Evolutionary conservation across 192 early-diverging fungal species (phyloP).

Genomic region (Phlyctochytrium arcticum): DNA sequence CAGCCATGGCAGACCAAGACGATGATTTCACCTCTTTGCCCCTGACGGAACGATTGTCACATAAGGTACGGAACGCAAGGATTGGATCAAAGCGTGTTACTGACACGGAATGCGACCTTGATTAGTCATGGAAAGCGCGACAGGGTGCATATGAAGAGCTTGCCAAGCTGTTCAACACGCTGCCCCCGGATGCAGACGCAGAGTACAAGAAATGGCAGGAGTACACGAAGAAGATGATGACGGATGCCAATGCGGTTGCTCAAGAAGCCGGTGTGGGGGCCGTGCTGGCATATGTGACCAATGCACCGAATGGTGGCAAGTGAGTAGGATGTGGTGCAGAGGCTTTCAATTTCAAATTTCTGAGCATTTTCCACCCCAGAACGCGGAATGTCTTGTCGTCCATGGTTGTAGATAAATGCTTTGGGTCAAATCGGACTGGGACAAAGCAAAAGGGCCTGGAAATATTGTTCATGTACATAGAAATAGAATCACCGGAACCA

Average conservation of each 20-base stretch:
- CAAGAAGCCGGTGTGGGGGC: constrained; percentile 80
- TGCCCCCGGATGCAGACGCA: constrained; percentile 55
- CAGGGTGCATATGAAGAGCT: constrained; percentile 79
- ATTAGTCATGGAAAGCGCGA: constrained; percentile 93
- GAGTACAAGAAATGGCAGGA: constrained; percentile 70
- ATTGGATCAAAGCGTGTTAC: neutral
- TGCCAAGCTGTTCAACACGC: constrained; percentile 60
- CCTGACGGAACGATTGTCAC: constrained; percentile 71
- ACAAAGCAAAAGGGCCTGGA: constrained; percentile 77
- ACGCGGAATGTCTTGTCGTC: constrained; percentile 67
- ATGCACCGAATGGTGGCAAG: constrained; percentile 74
- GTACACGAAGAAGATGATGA: constrained; percentile 73
- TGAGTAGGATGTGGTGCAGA: constrained; percentile 13
- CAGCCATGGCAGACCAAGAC: constrained; percentile 39
- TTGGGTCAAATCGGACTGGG: constrained; percentile 75
- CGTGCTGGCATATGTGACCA: constrained; percentile 71
- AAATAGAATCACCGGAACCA: constrained; percentile 76
- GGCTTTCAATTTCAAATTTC: neutral
- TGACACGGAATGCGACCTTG: too few species aligned
- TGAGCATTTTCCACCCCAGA: constrained; percentile 23
- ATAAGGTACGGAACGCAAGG: constrained; percentile 61
- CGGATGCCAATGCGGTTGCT: constrained; percentile 86
- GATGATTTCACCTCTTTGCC: constrained; percentile 77
- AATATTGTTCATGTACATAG: constrained; percentile 78
- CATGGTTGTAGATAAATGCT: constrained; percentile 79